Evolutionary conservation across 352 stramenopile genomes (phyloP), one percentile per base, ranked within the genome.

Genomic region (Ophiocytium majus): DNA sequence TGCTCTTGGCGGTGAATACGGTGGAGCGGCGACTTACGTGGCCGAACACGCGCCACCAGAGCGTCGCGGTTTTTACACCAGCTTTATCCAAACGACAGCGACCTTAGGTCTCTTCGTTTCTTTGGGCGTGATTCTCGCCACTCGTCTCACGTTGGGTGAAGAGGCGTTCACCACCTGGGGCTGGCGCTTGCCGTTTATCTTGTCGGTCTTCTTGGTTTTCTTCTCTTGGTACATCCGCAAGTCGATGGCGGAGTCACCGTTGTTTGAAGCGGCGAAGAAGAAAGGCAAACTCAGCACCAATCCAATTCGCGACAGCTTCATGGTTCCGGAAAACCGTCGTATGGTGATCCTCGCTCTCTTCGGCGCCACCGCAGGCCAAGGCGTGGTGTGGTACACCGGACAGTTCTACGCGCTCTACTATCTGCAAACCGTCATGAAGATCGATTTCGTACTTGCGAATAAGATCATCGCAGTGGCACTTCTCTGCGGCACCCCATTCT

Each of bases 361-460:
- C 28, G 57, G 57, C 23, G 57, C 57, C 57, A 71, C 57, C 23
- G 57, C 57, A 23, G 57, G 57, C 28, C 57, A 71, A 71, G 57
- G 57, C 28, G 57, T 71, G 57, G 57, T 71, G 19, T 71, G 57
- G 57, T 71, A 71, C 57, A 71, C 57, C 23, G 57, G 57, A 71
- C 57, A 71, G 28, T 71, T 71, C 28, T 71, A 71, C 28, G 57
- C 57, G 19, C 57, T 71, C 57, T 71, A 71, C 57, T 71, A 23
- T 71, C 57, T 71, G 57, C 57, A 71, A 71, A 71, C 57, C 23
- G 57, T 71, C 28, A 23, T 71, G 57, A 71, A 71, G 28, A 71
- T 71, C 23, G 28, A 71, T 71, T 71, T 71, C 28, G 19, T 71
- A 23, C 23, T 28, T 23, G 23, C 57, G 23, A 71, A 71, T 28